These are phyloP conservation scores for Graphilbum sp. DNA, from an alignment of 2,329 filamentous ascomycete genomes.

Conservation along the genomic window DNA sequence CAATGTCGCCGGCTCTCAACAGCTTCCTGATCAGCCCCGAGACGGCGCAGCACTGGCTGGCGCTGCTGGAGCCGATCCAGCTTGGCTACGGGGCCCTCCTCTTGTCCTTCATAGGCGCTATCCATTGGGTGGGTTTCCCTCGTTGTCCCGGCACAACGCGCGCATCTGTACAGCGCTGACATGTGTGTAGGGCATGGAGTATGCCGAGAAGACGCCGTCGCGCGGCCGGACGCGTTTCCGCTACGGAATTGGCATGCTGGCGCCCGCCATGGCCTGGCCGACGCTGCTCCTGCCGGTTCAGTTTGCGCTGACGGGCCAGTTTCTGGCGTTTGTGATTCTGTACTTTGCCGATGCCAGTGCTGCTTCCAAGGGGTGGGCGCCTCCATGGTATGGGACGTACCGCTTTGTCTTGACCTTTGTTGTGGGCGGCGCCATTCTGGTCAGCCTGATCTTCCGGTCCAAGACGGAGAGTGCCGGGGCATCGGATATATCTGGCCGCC, in stretches of 20 bases:
- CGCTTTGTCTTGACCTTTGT: constrained; percentile 85
- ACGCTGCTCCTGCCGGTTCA: constrained; percentile 72
- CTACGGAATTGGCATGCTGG: constrained; percentile 68
- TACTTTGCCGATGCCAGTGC: constrained; percentile 75
- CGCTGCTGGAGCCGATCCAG: constrained; percentile 70
- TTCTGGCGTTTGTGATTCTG: constrained; percentile 66
- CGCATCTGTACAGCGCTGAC: background rate
- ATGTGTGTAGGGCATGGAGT: constrained; percentile 51
- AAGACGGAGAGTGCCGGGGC: constrained; percentile 39
- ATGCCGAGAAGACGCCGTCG: constrained; percentile 49
- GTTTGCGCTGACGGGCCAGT: constrained; percentile 73
- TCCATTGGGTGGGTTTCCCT: constrained; percentile 52
- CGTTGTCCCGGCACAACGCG: background rate
- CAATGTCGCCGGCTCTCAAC: constrained; percentile 46
- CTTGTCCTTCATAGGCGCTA: constrained; percentile 82
- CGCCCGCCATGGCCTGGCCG: constrained; percentile 75
- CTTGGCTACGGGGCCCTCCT: constrained; percentile 85
- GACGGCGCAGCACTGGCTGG: constrained; percentile 54
- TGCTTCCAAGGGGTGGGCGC: constrained; percentile 59
- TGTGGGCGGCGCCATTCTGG: constrained; percentile 66
- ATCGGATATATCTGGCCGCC: constrained; percentile 16
- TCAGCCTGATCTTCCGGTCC: constrained; percentile 67
- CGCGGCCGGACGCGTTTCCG: constrained; percentile 53
- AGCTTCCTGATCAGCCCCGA: constrained; percentile 50
- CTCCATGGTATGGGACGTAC: constrained; percentile 75